Percentiles rank a stretch among this genome's conserved stretches.
Conservation (phyloP, 192 early-diverging fungal genomes). For the Entomortierella parvispora region DNA sequence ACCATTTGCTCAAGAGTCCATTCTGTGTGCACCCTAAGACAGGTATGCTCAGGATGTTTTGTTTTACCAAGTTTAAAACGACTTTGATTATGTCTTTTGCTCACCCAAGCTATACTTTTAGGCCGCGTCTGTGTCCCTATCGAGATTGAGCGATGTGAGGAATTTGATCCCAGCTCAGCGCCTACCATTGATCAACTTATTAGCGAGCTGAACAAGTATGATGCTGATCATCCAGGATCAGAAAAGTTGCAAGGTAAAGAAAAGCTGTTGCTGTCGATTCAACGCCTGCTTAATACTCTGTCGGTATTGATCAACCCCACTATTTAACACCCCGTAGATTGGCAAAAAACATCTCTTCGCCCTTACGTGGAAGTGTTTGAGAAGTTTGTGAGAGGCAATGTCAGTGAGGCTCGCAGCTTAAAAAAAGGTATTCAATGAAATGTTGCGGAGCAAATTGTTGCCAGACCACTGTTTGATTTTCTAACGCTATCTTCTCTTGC, state of each 20-base stretch:
- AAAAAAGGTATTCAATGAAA: slow-evolving; percentile 48
- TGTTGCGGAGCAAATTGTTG: too few species aligned
- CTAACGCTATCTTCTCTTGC: too few species aligned
- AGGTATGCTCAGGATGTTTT: slow-evolving; percentile 57
- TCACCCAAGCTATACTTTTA: slow-evolving; percentile 22
- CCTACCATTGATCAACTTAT: slow-evolving; percentile 79
- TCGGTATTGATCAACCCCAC: background rate
- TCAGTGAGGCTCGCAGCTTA: slow-evolving; percentile 40
- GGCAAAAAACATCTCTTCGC: slow-evolving; percentile 67
- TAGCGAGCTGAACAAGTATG: slow-evolving; percentile 68
- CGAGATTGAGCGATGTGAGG: slow-evolving; percentile 72
- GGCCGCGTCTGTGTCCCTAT: slow-evolving; percentile 96
- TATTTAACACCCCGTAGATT: slow-evolving; percentile 35
- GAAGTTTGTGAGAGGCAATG: slow-evolving; percentile 66
- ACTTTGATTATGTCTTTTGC: background rate
- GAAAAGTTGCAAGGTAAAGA: slow-evolving; percentile 52
- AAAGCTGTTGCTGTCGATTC: too few species aligned
- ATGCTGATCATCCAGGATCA: slow-evolving; percentile 7
- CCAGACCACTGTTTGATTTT: too few species aligned
- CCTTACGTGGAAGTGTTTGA: slow-evolving; percentile 73
- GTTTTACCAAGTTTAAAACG: background rate
- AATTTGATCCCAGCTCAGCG: slow-evolving; percentile 83
- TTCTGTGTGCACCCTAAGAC: slow-evolving; percentile 98
- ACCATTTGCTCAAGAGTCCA: slow-evolving; percentile 96
- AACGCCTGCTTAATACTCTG: background rate